Percentiles rank a stretch among this genome's conserved stretches.
Evolutionary conservation across 2,329 filamentous ascomycete genomes (phyloP).

Genomic region (Ophiostoma sp.): DNA sequence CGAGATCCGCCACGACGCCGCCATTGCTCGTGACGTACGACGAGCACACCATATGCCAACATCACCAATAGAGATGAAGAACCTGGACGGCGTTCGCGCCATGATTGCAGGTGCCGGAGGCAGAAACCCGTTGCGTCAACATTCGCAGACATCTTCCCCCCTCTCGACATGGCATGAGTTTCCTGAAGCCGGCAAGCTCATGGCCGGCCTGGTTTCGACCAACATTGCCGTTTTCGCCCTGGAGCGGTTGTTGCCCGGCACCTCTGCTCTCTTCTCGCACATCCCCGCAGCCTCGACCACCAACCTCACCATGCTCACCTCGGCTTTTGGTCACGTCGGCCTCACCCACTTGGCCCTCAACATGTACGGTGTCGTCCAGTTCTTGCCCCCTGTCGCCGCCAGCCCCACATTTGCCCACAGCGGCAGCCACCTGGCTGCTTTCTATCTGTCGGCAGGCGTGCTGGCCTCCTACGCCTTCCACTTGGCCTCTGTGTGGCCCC

Average conservation of each 20-base stretch:
- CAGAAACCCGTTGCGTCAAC: neutral
- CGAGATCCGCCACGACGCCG: slow-evolving; percentile 29
- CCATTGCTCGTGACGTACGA: slow-evolving; percentile 23
- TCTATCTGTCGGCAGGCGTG: slow-evolving; percentile 33
- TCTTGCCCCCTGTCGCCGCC: slow-evolving; percentile 32
- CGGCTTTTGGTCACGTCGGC: slow-evolving; percentile 36
- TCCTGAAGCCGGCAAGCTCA: slow-evolving; percentile 26
- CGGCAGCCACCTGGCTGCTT: slow-evolving; percentile 34
- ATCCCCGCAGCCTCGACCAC: slow-evolving; percentile 20
- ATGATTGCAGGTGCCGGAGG: neutral
- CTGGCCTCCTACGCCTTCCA: slow-evolving; percentile 31
- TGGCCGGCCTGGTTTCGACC: slow-evolving; percentile 27
- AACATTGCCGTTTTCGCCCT: slow-evolving; percentile 30
- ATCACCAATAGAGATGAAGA: neutral
- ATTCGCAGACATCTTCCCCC: neutral
- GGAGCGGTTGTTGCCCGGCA: slow-evolving; percentile 27
- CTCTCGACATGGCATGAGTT: slow-evolving; percentile 27
- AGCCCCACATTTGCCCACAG: slow-evolving; percentile 30
- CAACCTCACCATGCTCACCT: slow-evolving; percentile 35
- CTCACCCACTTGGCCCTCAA: slow-evolving; percentile 35
- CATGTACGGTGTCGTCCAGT: slow-evolving; percentile 35
- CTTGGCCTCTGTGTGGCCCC: slow-evolving; percentile 30
- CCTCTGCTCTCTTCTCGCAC: slow-evolving; percentile 30
- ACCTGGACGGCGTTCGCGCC: slow-evolving; percentile 9
- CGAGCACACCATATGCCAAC: slow-evolving; percentile 5